Evolutionary conservation across 495 filamentous ascomycete genomes (phyloP), one percentile per base, ranked within the genome.

Genomic region (Penicillium paradoxum): DNA sequence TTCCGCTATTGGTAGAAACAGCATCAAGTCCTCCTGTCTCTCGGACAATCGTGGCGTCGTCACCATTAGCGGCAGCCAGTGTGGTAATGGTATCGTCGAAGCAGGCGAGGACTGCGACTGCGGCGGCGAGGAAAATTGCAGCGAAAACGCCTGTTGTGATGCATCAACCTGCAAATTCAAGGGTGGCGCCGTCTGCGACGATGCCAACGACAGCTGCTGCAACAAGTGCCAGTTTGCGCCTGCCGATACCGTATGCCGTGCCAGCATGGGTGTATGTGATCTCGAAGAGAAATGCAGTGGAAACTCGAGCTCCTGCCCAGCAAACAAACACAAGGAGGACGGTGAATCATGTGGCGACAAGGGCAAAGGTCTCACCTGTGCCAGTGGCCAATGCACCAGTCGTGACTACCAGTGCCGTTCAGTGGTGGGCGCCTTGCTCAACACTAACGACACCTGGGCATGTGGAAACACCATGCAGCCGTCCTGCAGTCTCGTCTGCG

Each of bases 81-180:
- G 93, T 65, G 93, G 93, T 44, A 98, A 98, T 68, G 93, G 93
- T 40, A 97, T 98, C 55, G 95, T 98, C 36, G 93, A 98, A 68
- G 69, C 78, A 9, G 93, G 89, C 55, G 93, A 98, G 69, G 87
- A 98, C 14, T 98, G 93, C 69, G 93, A 98, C 71, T 98, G 93
- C 63, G 95, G 93, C 47, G 93, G 91, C 37, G 66, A 67, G 6
- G 70, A 73, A 27, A 80, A 79, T 37, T 98, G 93, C 66, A 81
- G 74, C 15, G 67, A 75, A 57, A 89, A 98, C 68, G 51, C 59
- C 22, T 98, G 93, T 75, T 98, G 93, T 68, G 79, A 98, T 58
- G 69, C 91, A 3, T 82, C 67, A 6, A 97, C 95, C 11, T 98
- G 93, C 81, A 90, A 87, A 68, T 97, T 95, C 76, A 87, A 78